Evolutionary conservation across 805 yeast genomes (phyloP).

Genomic region (Clavispora carvajalis): DNA sequence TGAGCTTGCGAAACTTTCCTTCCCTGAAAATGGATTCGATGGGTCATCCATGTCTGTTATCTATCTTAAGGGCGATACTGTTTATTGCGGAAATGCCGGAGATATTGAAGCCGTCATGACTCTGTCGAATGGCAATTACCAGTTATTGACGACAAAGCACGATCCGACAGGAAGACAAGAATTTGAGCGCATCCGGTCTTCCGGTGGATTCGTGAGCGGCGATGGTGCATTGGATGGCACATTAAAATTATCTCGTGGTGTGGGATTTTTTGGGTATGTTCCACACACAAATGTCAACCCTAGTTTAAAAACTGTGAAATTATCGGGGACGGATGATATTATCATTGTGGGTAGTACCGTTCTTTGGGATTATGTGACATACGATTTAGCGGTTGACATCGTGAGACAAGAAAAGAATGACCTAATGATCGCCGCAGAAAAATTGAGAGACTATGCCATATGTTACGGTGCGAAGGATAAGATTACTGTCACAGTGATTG

Average conservation of each 20-base stretch:
- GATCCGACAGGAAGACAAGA: slow-evolving; percentile 76
- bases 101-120: slow-evolving; percentile 81
- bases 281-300: slow-evolving; percentile 92
- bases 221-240: slow-evolving; percentile 83
- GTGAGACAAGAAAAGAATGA: slow-evolving; percentile 75
- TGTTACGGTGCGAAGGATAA: slow-evolving; percentile 85
- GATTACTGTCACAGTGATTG: slow-evolving; percentile 73
- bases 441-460: slow-evolving; percentile 87
- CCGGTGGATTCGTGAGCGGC: slow-evolving; percentile 87
- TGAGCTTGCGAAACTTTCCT: slow-evolving; percentile 46
- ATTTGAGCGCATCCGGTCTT: slow-evolving; percentile 79
- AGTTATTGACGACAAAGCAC: slow-evolving; percentile 69
- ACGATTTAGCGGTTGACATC: slow-evolving; percentile 86
- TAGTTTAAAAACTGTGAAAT: slow-evolving; percentile 54
- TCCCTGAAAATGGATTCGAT: slow-evolving; percentile 62
- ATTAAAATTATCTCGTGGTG: slow-evolving; percentile 80
- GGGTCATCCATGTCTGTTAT: slow-evolving; percentile 85
- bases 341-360: slow-evolving; percentile 78
- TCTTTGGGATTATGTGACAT: slow-evolving; percentile 79
- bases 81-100: slow-evolving; percentile 86
- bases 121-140: slow-evolving; percentile 73
- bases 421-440: slow-evolving; percentile 89
- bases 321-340: slow-evolving; percentile 73
- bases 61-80: slow-evolving; percentile 63
- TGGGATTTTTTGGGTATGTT: slow-evolving; percentile 78